A percentile compares a stretch with the other conserved stretches of the same genome.
Conservation (phyloP, 352 stramenopile genomes). For the Globisporangium radiosum region DNA sequence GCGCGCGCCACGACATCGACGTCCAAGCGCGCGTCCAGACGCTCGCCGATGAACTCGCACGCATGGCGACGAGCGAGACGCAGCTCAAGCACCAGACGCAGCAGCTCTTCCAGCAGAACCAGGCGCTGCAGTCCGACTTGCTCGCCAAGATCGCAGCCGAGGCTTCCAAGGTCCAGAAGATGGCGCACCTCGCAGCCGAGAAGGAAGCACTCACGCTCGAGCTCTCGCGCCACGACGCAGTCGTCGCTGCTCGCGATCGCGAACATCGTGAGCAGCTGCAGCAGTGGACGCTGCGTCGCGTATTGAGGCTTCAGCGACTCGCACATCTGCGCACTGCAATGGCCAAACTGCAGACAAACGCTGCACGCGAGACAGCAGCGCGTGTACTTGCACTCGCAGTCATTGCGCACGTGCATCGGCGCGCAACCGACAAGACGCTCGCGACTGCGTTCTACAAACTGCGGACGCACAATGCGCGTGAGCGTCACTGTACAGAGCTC, state of each 20-base stretch:
- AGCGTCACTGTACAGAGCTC: slow-evolving; percentile 1
- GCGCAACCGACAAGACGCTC: slow-evolving; percentile 5
- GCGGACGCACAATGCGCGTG: not conserved
- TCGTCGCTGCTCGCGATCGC: slow-evolving; percentile 22
- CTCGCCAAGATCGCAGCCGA: slow-evolving; percentile 62
- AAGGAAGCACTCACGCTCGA: slow-evolving; percentile 53
- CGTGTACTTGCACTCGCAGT: slow-evolving; percentile 2
- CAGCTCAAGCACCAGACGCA: slow-evolving; percentile 66
- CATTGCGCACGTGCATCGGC: slow-evolving; percentile 2
- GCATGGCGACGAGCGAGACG: slow-evolving; percentile 52
- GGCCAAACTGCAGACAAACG: slow-evolving; percentile 3
- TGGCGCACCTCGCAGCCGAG: slow-evolving; percentile 51
- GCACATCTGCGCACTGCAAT: slow-evolving; percentile 14
- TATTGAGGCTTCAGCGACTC: slow-evolving; percentile 32
- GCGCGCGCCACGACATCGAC: slow-evolving; percentile 50
- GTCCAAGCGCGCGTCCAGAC: slow-evolving; percentile 47
- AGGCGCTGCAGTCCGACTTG: slow-evolving; percentile 52
- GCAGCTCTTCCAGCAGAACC: slow-evolving; percentile 66
- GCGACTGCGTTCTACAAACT: slow-evolving; percentile 9
- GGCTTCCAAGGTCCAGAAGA: slow-evolving; percentile 60
- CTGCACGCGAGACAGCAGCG: not conserved
- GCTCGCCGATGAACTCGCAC: slow-evolving; percentile 40
- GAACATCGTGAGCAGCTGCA: slow-evolving; percentile 21
- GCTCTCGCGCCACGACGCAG: slow-evolving; percentile 34
- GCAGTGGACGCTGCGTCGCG: slow-evolving; percentile 17